These are phyloP conservation scores for Arxiozyma slooffiae DNA, from an alignment of 1,139 yeast genomes.

Conservation along the genomic window DNA sequence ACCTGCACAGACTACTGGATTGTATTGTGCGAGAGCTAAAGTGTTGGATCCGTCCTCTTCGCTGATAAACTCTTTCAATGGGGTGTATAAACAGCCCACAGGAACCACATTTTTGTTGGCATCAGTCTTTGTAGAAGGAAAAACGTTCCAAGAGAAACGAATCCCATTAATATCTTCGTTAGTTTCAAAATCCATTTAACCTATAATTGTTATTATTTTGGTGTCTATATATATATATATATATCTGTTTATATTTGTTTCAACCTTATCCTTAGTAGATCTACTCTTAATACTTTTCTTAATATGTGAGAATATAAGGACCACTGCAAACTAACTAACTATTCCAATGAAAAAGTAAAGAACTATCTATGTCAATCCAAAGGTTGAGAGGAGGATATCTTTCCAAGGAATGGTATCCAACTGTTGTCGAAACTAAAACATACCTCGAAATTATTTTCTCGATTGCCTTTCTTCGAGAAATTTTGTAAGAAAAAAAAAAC, in stretches of 20 bases:
- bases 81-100: conserved; percentile 88
- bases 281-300: no score
- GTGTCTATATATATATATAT: neutral
- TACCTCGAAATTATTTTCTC: no score
- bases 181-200: conserved; percentile 59
- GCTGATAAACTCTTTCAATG: conserved; percentile 70
- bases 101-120: conserved; percentile 92
- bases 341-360: no score
- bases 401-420: no score
- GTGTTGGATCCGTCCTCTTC: conserved; percentile 3
- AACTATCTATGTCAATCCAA: no score
- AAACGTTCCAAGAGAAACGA: conserved; percentile 80
- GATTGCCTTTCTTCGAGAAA: no score
- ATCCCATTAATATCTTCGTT: conserved; percentile 85
- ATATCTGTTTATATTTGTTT: neutral
- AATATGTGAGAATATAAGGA: no score
- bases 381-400: no score
- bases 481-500: no score
- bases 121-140: conserved; percentile 84
- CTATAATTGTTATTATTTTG: neutral
- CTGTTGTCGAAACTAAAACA: no score
- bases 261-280: no score
- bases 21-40: conserved; percentile 73
- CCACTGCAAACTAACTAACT: no score
- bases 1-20: conserved; percentile 76